Evolutionary conservation across 441 rosid species (phyloP).

Genomic region (Mallotus repandus): DNA sequence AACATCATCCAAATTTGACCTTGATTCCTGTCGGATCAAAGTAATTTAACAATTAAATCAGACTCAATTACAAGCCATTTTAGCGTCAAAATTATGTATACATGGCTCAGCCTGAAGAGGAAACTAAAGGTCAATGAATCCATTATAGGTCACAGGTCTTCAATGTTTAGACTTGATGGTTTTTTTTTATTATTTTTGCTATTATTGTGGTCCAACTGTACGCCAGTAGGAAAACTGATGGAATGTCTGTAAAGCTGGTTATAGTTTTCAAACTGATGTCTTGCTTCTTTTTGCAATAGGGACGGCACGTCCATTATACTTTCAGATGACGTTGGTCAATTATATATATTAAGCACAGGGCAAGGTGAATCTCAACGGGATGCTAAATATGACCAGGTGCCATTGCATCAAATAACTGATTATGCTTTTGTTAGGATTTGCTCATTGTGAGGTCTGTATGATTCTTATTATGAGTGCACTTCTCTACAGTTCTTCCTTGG

Average conservation of each 20-base stretch:
- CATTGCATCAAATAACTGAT: background rate
- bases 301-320: constrained; percentile 98
- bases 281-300: constrained; percentile 42
- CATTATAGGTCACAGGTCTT: background rate
- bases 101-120: background rate
- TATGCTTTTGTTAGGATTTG: constrained; percentile 11
- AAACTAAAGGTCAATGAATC: background rate
- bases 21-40: background rate
- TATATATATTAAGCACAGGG: constrained; percentile 88
- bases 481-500: constrained; percentile 92
- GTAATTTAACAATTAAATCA: background rate
- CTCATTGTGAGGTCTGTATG: constrained; percentile 6
- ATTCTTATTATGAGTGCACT: constrained; percentile 20
- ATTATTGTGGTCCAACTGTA: background rate
- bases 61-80: background rate
- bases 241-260: background rate
- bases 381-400: constrained; percentile 99
- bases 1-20: background rate
- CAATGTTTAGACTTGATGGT: background rate
- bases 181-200: background rate
- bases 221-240: background rate
- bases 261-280: constrained; percentile 13
- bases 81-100: background rate
- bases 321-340: constrained; percentile 99
- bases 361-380: constrained; percentile 98